Conservation (phyloP, 2,329 filamentous ascomycete species). For the Didymosphaeria variabile region DNA sequence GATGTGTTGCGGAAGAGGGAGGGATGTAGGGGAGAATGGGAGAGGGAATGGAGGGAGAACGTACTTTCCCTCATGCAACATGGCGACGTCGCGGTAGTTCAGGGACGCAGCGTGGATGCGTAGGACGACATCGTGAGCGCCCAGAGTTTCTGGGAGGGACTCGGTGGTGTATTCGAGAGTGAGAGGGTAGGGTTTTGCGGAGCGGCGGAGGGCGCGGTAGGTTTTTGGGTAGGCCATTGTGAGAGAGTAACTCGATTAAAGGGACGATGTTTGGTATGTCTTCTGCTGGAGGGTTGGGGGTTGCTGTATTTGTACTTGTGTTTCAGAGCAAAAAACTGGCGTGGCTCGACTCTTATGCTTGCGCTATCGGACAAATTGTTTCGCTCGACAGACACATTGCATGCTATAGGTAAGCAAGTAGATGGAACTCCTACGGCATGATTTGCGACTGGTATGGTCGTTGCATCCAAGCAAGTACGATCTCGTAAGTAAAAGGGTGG, state of each 20-base stretch:
- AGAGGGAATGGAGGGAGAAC: conserved; percentile 10
- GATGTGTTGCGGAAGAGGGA: background rate
- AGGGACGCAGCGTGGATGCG: conserved; percentile 38
- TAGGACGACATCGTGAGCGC: conserved; percentile 30
- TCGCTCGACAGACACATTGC: background rate
- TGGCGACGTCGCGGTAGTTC: conserved; percentile 41
- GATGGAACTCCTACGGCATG: background rate
- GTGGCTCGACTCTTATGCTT: too few relatives aligned
- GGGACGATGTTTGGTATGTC: too few relatives aligned
- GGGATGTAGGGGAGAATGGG: background rate
- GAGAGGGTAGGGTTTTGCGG: conserved; percentile 18
- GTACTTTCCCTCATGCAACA: conserved; percentile 32
- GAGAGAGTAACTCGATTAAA: too few relatives aligned
- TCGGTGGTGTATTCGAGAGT: conserved; percentile 22
- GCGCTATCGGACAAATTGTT: too few relatives aligned
- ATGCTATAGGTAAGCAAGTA: background rate
- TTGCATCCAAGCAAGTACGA: too few relatives aligned
- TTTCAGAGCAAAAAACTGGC: too few relatives aligned
- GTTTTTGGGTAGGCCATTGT: conserved; percentile 13
- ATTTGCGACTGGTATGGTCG: background rate
- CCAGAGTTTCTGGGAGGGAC: conserved; percentile 25
- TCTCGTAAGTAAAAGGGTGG: background rate
- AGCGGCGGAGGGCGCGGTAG: conserved; percentile 8
- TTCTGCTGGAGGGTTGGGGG: too few relatives aligned
- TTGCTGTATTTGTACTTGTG: too few relatives aligned